Conservation (phyloP, 192 early-diverging fungal species). For the Coemansia sp. region DNA sequence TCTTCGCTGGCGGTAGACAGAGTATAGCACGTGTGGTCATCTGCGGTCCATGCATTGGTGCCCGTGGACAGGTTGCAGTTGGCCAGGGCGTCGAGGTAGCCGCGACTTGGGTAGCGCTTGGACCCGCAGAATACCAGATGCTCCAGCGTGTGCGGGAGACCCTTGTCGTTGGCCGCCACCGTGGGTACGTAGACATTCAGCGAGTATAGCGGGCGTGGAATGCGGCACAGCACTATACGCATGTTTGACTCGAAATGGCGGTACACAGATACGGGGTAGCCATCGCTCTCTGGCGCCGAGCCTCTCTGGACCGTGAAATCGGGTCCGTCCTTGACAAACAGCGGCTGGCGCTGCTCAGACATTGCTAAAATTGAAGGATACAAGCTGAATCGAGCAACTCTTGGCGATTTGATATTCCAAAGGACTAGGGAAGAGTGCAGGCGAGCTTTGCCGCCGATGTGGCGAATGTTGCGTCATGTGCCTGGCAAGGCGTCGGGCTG, state of each 20-base stretch:
- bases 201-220: conserved; percentile 63
- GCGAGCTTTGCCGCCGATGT: too few relatives aligned
- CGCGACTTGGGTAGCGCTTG: conserved; percentile 57
- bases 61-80: conserved; percentile 68
- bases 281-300: not conserved
- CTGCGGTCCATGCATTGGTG: conserved; percentile 65
- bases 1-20: conserved; percentile 60
- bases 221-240: conserved; percentile 59
- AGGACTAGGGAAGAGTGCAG: too few relatives aligned
- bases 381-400: not conserved
- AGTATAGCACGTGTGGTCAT: conserved; percentile 68
- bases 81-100: conserved; percentile 72
- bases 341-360: not conserved
- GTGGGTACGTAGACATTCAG: conserved; percentile 77
- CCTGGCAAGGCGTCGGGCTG: too few relatives aligned
- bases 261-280: conserved; percentile 46
- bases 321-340: conserved; percentile 25
- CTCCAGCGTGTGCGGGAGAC: conserved; percentile 82
- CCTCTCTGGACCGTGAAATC: conserved; percentile 28
- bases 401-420: too few relatives aligned
- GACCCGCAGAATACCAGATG: conserved; percentile 82
- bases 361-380: not conserved
- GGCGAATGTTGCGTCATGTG: too few relatives aligned
- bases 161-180: conserved; percentile 57
- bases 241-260: conserved; percentile 47